Percentiles rank a stretch among this genome's conserved stretches.
Conservation (phyloP, 345 rosid species). For the Eucalyptus victrix region DNA sequence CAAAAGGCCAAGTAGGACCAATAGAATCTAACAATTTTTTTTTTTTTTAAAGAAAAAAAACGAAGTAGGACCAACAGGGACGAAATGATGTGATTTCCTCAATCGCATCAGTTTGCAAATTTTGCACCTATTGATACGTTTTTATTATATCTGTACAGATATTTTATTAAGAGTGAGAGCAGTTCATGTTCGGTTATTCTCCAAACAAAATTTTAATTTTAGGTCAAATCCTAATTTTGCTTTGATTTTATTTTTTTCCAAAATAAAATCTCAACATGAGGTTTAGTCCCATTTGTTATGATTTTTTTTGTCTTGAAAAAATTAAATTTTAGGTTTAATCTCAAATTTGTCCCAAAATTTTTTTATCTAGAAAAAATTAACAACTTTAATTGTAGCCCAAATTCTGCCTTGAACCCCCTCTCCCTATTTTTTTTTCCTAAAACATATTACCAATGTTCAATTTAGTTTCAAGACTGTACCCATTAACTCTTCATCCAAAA, state of each 20-base stretch:
- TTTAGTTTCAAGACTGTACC: neutral
- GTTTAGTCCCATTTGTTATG: too few species aligned
- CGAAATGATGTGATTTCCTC: neutral
- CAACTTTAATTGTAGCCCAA: neutral
- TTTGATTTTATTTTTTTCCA: too few species aligned
- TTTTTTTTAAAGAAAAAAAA: too few species aligned
- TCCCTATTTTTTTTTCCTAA: too few species aligned
- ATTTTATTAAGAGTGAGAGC: neutral
- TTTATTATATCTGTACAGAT: too few species aligned
- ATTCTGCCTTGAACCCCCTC: neutral
- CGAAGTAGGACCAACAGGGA: neutral
- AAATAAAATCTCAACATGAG: too few species aligned
- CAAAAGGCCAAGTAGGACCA: neutral
- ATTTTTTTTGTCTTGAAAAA: too few species aligned
- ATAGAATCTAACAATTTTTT: neutral
- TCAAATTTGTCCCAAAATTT: fast-evolving
- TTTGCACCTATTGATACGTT: neutral
- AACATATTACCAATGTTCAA: neutral
- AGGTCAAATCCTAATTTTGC: neutral
- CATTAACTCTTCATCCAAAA: neutral
- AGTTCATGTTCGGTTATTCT: too few species aligned
- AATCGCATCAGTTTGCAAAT: neutral
- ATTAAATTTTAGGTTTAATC: too few species aligned
- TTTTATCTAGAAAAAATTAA: too few species aligned
- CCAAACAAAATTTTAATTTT: too few species aligned